A percentile compares a stretch with the other conserved stretches of the same genome.
phyloP scores from a whole-genome alignment of 768 basidiomycete genomes.

The Suillus paluster region DNA sequence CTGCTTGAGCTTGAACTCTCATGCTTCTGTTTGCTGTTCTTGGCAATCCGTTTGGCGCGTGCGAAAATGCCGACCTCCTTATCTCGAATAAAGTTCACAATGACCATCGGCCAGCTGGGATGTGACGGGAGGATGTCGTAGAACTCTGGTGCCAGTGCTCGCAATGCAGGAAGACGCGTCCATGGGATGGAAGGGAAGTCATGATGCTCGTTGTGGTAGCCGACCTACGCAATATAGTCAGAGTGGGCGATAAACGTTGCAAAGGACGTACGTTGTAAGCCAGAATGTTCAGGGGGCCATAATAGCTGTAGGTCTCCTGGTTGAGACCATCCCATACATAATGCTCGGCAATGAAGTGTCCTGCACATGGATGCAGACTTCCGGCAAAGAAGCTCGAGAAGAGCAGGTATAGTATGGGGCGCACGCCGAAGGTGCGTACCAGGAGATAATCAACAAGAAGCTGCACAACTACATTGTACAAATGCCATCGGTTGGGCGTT shows the following conservation, averaged over 20 bases:
- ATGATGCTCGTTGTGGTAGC: slow-evolving; percentile 99
- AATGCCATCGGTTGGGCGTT: slow-evolving; percentile 81
- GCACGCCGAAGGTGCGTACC: slow-evolving; percentile 48
- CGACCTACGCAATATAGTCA: slow-evolving; percentile 59
- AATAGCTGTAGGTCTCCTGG: slow-evolving; percentile 98
- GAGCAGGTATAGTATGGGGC: slow-evolving; percentile 78
- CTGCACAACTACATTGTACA: slow-evolving; percentile 73
- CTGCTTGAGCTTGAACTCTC: slow-evolving; percentile 13
- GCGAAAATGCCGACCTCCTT: slow-evolving; percentile 87
- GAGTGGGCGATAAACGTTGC: not conserved
- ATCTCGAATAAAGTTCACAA: slow-evolving; percentile 92
- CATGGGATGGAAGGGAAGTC: slow-evolving; percentile 97
- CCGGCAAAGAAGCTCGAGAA: slow-evolving; percentile 96
- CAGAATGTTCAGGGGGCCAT: slow-evolving; percentile 86
- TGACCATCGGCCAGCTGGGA: slow-evolving; percentile 94
- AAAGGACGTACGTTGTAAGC: slow-evolving; percentile 85
- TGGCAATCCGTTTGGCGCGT: slow-evolving; percentile 75
- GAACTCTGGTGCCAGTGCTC: slow-evolving; percentile 85
- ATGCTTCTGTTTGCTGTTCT: slow-evolving; percentile 29
- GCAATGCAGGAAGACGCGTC: slow-evolving; percentile 88
- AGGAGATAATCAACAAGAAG: slow-evolving; percentile 75
- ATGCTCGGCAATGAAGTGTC: slow-evolving; percentile 98
- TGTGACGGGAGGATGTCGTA: slow-evolving; percentile 90
- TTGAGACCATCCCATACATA: slow-evolving; percentile 91
- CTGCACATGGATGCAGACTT: slow-evolving; percentile 92